Conservation (phyloP, 2,329 filamentous ascomycete species). For the Penicillium fuscoglaucum region DNA sequence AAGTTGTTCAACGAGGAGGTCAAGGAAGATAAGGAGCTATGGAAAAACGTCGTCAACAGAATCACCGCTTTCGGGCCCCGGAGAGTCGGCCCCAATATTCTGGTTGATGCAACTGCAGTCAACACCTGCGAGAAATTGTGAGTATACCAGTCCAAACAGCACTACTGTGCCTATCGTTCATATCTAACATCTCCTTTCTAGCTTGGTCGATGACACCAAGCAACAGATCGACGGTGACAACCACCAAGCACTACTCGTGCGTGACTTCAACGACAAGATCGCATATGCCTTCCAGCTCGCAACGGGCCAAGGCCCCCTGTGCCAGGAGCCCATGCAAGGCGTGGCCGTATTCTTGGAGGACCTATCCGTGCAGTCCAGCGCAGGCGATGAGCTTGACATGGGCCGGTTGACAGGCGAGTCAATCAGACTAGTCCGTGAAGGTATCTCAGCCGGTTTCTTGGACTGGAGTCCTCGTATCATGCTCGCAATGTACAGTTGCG, state of each 20-base stretch:
- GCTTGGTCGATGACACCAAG: constrained; percentile 42
- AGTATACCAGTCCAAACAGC: constrained; percentile 28
- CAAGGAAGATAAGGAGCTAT: constrained; percentile 72
- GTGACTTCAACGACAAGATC: constrained; percentile 85
- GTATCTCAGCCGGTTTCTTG: constrained; percentile 81
- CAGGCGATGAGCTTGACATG: constrained; percentile 57
- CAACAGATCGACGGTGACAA: constrained; percentile 29
- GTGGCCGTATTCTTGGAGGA: constrained; percentile 89
- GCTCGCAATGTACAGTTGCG: constrained; percentile 96
- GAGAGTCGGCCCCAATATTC: constrained; percentile 80
- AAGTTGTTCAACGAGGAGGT: constrained; percentile 64
- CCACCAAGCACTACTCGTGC: constrained; percentile 44
- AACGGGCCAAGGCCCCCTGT: constrained; percentile 83
- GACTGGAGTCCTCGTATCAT: constrained; percentile 96
- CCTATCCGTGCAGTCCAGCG: constrained; percentile 59
- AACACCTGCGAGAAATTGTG: constrained; percentile 73
- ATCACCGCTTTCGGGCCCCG: constrained; percentile 90
- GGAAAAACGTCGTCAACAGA: constrained; percentile 73
- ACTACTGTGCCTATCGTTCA: too few relatives aligned
- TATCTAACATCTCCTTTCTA: constrained; percentile 15
- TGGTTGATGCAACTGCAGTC: constrained; percentile 77
- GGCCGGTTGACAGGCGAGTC: constrained; percentile 88
- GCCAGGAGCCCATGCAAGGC: constrained; percentile 89
- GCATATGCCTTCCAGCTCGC: constrained; percentile 92
- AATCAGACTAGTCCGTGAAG: constrained; percentile 81